A percentile compares a stretch with the other conserved stretches of the same genome.
These are phyloP conservation scores for Cadophora sp. DNA, from an alignment of 2,329 filamentous ascomycete species.

Conservation along the genomic window DNA sequence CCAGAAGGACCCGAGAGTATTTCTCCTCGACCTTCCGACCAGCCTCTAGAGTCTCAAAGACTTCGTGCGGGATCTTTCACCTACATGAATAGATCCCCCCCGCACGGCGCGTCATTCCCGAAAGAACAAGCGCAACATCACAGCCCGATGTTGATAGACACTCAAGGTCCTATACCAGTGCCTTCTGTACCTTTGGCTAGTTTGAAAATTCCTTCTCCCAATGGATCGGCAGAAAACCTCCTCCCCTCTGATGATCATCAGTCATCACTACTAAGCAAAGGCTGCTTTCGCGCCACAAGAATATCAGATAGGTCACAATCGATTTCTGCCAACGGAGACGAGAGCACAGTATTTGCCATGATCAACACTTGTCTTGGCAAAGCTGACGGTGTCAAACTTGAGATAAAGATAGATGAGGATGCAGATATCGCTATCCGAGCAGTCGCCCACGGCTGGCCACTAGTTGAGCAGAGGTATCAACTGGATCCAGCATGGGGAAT, in stretches of 20 bases:
- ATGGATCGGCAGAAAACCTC: not conserved
- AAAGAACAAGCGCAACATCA: not conserved
- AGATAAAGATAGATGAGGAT: not conserved
- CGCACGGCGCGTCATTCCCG: not conserved
- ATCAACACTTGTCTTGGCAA: not conserved
- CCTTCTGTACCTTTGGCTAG: not conserved
- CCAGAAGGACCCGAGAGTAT: not conserved
- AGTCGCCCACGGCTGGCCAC: not conserved
- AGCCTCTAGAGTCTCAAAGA: not conserved
- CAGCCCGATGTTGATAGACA: not conserved
- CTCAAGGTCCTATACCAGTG: not conserved
- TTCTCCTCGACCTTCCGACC: not conserved
- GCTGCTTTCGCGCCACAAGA: not conserved
- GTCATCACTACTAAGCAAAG: not conserved
- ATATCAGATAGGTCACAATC: not conserved
- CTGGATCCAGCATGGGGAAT: not conserved
- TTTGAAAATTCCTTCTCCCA: conserved; percentile 1
- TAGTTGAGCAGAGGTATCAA: not conserved
- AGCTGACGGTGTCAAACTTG: not conserved
- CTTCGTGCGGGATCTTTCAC: not conserved
- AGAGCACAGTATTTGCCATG: not conserved
- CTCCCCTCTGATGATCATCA: not conserved
- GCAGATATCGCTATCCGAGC: not conserved
- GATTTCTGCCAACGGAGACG: not conserved
- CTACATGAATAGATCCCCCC: not conserved